Conservation (phyloP, 306 rosid genomes). For the Prosopis cineraria region DNA sequence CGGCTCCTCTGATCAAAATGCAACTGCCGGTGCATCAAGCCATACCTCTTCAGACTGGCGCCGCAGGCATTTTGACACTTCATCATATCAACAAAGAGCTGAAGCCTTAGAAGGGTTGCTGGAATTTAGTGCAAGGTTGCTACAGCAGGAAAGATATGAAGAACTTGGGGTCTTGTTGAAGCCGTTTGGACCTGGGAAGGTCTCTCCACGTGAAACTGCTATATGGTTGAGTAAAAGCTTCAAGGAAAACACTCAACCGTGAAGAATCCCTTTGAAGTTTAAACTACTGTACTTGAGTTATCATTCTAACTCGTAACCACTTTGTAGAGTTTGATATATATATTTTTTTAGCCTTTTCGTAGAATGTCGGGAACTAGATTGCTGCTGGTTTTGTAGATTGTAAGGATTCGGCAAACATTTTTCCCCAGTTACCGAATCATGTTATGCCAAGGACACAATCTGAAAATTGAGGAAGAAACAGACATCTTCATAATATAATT, state of each 20-base stretch:
- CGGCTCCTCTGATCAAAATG: conserved; percentile 85
- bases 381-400: conserved; percentile 46
- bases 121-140: conserved; percentile 95
- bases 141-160: conserved; percentile 81
- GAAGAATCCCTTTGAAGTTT: conserved; percentile 47
- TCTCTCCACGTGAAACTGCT: conserved; percentile 98
- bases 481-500: conserved; percentile 27
- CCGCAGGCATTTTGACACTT: conserved; percentile 70
- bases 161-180: conserved; percentile 95
- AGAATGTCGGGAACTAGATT: conserved; percentile 43
- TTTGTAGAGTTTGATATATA: conserved; percentile 8
- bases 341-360: conserved; percentile 8
- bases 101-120: conserved; percentile 98
- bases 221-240: conserved; percentile 98
- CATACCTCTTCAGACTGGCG: conserved; percentile 72
- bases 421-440: conserved; percentile 19
- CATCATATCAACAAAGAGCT: conserved; percentile 87
- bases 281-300: conserved; percentile 34
- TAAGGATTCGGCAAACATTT: background rate
- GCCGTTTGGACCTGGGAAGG: conserved; percentile 97
- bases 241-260: conserved; percentile 70
- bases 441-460: conserved; percentile 23
- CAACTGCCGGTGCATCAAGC: conserved; percentile 96
- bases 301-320: conserved; percentile 28
- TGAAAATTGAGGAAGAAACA: conserved; percentile 29